Evolutionary conservation across 305 asterid genomes (phyloP).

Genomic region (Fraxinus albicans): DNA sequence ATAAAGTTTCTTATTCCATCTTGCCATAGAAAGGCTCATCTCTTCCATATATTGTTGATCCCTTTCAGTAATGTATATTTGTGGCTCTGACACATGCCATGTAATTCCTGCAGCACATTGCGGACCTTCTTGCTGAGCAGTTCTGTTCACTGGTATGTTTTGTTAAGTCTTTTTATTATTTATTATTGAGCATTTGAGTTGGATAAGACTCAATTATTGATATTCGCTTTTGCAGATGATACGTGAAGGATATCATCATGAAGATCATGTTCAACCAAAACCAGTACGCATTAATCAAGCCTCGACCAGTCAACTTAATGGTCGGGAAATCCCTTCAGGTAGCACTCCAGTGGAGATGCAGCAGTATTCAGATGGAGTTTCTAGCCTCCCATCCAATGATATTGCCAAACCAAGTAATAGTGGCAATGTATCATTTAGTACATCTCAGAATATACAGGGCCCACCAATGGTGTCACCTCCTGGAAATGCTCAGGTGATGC

Average conservation of each 20-base stretch:
- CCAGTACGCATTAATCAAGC: slow-evolving; percentile 46
- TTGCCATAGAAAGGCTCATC: slow-evolving; percentile 4
- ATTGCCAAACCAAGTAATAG: slow-evolving; percentile 45
- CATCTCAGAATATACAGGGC: slow-evolving; percentile 59
- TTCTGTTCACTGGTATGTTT: slow-evolving; percentile 71
- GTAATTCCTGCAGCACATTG: slow-evolving; percentile 67
- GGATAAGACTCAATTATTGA: slow-evolving; percentile 14
- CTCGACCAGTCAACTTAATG: slow-evolving; percentile 42
- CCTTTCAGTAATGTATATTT: background rate
- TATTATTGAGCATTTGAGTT: background rate
- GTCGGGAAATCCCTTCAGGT: slow-evolving; percentile 45
- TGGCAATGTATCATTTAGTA: slow-evolving; percentile 45
- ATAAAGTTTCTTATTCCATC: slow-evolving; percentile 15
- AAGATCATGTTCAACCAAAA: slow-evolving; percentile 72
- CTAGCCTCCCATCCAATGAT: slow-evolving; percentile 56
- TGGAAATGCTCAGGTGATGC: slow-evolving; percentile 59
- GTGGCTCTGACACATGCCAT: slow-evolving; percentile 33
- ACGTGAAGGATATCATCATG: slow-evolving; percentile 71
- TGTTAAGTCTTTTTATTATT: background rate
- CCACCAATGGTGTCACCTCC: slow-evolving; percentile 63
- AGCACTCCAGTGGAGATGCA: slow-evolving; percentile 55
- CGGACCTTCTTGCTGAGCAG: slow-evolving; percentile 90
- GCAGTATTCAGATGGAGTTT: slow-evolving; percentile 62
- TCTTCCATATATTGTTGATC: slow-evolving; percentile 2
- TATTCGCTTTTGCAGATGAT: slow-evolving; percentile 54